Evolutionary conservation across 2,329 filamentous ascomycete species (phyloP).

Genomic region (Ophiocordyceps camponoti-rufipedis): DNA sequence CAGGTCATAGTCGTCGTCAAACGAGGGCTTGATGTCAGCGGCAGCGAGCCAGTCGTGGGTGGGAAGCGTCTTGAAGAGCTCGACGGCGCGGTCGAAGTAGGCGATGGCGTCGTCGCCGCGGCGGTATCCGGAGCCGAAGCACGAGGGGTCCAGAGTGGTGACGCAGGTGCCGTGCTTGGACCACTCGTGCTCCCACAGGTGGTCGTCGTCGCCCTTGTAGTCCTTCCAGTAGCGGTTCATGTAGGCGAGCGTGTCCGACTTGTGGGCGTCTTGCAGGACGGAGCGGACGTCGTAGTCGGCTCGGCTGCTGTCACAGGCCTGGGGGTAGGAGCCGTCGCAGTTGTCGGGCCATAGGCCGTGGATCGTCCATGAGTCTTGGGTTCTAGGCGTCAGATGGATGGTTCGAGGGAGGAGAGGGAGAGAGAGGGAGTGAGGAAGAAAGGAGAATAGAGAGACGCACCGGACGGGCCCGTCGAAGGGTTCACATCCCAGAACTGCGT

Average conservation of each 20-base stretch:
- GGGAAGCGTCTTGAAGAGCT: conserved; percentile 47
- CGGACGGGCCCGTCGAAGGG: conserved; percentile 41
- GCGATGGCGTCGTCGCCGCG: conserved; percentile 46
- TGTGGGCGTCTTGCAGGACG: conserved; percentile 34
- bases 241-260: conserved; percentile 37
- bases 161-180: conserved; percentile 56
- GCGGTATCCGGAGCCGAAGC: conserved; percentile 41
- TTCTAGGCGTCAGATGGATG: neutral
- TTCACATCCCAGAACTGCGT: conserved; percentile 64
- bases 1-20: neutral
- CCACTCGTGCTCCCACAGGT: conserved; percentile 62
- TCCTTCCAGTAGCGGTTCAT: conserved; percentile 61
- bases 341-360: conserved; percentile 51
- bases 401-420: neutral
- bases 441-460: conserved; percentile 2
- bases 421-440: neutral
- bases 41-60: conserved; percentile 43
- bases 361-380: conserved; percentile 52
- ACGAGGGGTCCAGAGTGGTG: conserved; percentile 45
- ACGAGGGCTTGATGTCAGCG: conserved; percentile 38
- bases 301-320: conserved; percentile 43
- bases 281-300: conserved; percentile 46
- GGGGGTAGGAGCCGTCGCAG: conserved; percentile 52
- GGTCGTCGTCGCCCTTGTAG: conserved; percentile 41
- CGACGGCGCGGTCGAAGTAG: conserved; percentile 48